Conservation (phyloP, 2,329 filamentous ascomycete species). For the Bisporella sp. region DNA sequence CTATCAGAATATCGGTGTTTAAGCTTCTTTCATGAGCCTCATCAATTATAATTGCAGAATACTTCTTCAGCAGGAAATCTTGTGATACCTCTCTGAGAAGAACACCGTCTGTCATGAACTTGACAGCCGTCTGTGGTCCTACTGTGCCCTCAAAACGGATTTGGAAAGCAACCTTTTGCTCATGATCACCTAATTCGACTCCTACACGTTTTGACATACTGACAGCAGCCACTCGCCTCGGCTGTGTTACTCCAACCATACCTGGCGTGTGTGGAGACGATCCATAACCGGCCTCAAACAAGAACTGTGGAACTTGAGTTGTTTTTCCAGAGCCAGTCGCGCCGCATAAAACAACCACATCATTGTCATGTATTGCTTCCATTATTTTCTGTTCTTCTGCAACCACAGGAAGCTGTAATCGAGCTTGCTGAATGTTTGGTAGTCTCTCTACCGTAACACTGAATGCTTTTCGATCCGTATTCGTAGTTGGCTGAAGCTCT, state of each 20-base stretch:
- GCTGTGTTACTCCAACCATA: slow-evolving; percentile 92
- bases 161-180: slow-evolving; percentile 79
- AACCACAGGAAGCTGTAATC: slow-evolving; percentile 79
- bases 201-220: slow-evolving; percentile 93
- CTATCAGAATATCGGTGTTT: slow-evolving; percentile 97
- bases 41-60: slow-evolving; percentile 90
- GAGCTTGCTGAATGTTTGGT: slow-evolving; percentile 68
- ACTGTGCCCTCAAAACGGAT: slow-evolving; percentile 91
- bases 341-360: slow-evolving; percentile 86
- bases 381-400: slow-evolving; percentile 96
- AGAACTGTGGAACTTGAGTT: slow-evolving; percentile 92
- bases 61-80: slow-evolving; percentile 81
- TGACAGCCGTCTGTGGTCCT: slow-evolving; percentile 75
- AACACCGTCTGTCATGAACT: slow-evolving; percentile 99
- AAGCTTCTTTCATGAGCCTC: slow-evolving; percentile 96
- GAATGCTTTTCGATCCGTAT: slow-evolving; percentile 63
- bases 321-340: slow-evolving; percentile 97
- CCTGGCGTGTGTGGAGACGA: slow-evolving; percentile 72
- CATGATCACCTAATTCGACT: slow-evolving; percentile 73
- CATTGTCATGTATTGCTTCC: slow-evolving; percentile 91
- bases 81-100: slow-evolving; percentile 84
- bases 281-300: slow-evolving; percentile 91
- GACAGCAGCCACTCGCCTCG: slow-evolving; percentile 87
- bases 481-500: slow-evolving; percentile 54
- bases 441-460: slow-evolving; percentile 65